A percentile compares a stretch with the other conserved stretches of the same genome.
Conservation (phyloP, 768 basidiomycete genomes). For the Dentipellis fragilis region DNA sequence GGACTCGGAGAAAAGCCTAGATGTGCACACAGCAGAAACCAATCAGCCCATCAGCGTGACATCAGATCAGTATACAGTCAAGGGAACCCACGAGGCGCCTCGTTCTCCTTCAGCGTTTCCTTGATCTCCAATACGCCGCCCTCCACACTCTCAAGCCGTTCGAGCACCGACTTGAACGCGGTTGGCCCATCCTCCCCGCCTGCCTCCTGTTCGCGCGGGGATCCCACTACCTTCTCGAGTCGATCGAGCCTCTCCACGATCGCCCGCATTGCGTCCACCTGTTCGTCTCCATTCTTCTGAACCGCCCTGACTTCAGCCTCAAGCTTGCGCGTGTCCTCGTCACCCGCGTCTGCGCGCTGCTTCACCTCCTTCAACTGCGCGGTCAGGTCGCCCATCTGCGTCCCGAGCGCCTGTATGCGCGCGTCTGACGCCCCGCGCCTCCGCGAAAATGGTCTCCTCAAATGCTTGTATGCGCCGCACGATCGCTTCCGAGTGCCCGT, state of each 20-base stretch:
- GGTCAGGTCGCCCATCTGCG: not conserved
- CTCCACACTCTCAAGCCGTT: not conserved
- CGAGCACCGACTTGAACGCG: too few relatives aligned
- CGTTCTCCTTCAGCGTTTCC: not conserved
- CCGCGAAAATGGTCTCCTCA: too few relatives aligned
- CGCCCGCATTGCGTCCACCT: not conserved
- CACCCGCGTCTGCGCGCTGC: not conserved
- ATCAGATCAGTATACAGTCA: not conserved
- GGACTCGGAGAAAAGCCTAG: too few relatives aligned
- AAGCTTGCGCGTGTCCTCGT: not conserved
- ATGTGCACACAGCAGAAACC: too few relatives aligned
- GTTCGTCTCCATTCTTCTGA: not conserved
- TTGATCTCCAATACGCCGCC: not conserved
- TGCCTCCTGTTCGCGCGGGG: too few relatives aligned
- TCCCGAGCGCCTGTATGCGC: too few relatives aligned
- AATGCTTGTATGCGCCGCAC: too few relatives aligned
- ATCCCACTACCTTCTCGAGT: not conserved
- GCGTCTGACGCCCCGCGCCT: too few relatives aligned
- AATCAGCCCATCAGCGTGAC: not conserved
- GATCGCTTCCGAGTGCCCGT: too few relatives aligned
- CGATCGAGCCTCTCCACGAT: not conserved
- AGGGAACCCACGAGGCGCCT: not conserved
- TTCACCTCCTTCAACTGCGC: not conserved
- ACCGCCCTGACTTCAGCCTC: not conserved
- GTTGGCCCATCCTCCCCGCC: too few relatives aligned